Conservation (phyloP, 1,284 basidiomycete genomes). For the Boletellus deceptivus region DNA sequence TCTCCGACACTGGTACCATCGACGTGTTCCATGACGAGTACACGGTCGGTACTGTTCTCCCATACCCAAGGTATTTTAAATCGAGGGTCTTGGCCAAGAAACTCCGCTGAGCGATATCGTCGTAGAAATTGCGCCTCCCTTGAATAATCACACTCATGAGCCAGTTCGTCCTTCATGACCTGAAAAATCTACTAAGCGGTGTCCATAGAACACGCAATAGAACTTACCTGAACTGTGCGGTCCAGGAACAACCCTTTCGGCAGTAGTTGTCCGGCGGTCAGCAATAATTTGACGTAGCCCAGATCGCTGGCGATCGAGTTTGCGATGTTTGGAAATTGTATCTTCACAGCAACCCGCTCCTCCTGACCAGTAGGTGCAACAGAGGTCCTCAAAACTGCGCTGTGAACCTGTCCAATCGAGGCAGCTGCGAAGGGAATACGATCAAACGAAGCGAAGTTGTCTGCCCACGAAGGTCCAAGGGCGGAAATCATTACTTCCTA, state of each 20-base stretch:
- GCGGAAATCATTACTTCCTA: slow-evolving; percentile 77
- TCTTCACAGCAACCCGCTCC: slow-evolving; percentile 83
- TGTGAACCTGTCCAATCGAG: slow-evolving; percentile 96
- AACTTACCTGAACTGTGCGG: slow-evolving; percentile 70
- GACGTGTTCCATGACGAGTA: slow-evolving; percentile 91
- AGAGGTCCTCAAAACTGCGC: slow-evolving; percentile 58
- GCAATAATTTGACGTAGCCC: slow-evolving; percentile 80
- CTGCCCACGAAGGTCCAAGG: slow-evolving; percentile 76
- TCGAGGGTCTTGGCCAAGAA: slow-evolving; percentile 57
- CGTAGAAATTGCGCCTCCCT: slow-evolving; percentile 79
- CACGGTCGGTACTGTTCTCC: slow-evolving; percentile 75
- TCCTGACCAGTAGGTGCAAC: slow-evolving; percentile 51
- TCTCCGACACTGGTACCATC: slow-evolving; percentile 81
- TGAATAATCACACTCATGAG: slow-evolving; percentile 93
- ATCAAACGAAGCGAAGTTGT: slow-evolving; percentile 75
- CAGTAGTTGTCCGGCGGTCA: slow-evolving; percentile 77
- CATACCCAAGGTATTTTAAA: slow-evolving; percentile 90
- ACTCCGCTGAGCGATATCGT: slow-evolving; percentile 53
- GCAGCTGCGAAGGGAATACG: slow-evolving; percentile 93
- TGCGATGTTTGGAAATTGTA: slow-evolving; percentile 93
- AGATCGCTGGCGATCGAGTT: slow-evolving; percentile 88
- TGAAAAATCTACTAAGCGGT: slow-evolving; percentile 23
- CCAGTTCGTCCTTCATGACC: slow-evolving; percentile 90
- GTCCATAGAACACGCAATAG: neutral
- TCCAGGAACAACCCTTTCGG: slow-evolving; percentile 91